Conservation (phyloP, 345 rosid genomes). For the Psidium guajava region DNA sequence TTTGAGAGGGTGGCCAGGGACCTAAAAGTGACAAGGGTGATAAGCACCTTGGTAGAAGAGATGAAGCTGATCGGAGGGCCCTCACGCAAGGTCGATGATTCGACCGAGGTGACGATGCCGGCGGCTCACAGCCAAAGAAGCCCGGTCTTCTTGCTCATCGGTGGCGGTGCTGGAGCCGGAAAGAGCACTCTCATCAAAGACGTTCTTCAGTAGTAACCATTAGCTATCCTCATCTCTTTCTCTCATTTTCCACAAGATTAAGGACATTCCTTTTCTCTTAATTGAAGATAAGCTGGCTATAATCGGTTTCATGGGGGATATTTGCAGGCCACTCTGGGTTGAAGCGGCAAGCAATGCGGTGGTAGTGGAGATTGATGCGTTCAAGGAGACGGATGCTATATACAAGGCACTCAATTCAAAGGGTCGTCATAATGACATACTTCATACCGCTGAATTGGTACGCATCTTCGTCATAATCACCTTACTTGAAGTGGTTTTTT, state of each 20-base stretch:
- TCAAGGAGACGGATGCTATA: conserved; percentile 84
- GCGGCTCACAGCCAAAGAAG: conserved; percentile 59
- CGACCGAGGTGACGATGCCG: conserved; percentile 77
- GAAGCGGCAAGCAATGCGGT: conserved; percentile 72
- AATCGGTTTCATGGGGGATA: not conserved
- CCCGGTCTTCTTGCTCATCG: conserved; percentile 86
- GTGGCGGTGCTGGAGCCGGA: conserved; percentile 97
- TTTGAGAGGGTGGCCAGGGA: conserved; percentile 62
- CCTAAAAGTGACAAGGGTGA: conserved; percentile 56
- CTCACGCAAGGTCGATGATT: conserved; percentile 15
- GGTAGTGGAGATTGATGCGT: conserved; percentile 87
- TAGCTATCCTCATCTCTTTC: not conserved
- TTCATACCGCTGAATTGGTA: conserved; percentile 82
- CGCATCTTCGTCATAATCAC: not conserved
- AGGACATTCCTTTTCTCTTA: not conserved
- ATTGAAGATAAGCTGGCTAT: not conserved
- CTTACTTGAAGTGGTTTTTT: not conserved
- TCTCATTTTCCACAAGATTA: not conserved
- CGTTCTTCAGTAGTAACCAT: conserved; percentile 50
- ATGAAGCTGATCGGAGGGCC: conserved; percentile 51
- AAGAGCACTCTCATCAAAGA: conserved; percentile 89
- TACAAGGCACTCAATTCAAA: conserved; percentile 60
- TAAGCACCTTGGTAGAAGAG: conserved; percentile 73
- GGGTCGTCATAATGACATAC: conserved; percentile 77
- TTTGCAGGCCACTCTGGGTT: conserved; percentile 73